Evolutionary conservation across 208 protist species (phyloP).

Genomic region (Wallacemonas sp.): DNA sequence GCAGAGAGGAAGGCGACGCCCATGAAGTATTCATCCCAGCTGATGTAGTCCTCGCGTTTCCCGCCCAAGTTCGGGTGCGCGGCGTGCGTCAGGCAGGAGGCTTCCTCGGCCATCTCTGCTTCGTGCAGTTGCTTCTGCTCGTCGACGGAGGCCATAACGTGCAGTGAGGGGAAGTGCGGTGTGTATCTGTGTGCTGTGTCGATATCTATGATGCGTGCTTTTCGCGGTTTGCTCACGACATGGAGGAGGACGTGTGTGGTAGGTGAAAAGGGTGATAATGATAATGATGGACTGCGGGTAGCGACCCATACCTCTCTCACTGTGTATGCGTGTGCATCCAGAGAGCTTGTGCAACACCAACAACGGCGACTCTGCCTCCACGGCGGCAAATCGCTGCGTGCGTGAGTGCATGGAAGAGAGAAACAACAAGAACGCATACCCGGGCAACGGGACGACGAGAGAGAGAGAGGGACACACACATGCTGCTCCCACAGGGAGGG

Average conservation of each 20-base stretch:
- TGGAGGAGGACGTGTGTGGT: too few relatives aligned
- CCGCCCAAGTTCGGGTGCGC: neutral
- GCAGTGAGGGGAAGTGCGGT: neutral
- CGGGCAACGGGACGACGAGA: too few relatives aligned
- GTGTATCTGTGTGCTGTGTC: constrained; percentile 10
- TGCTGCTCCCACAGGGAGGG: too few relatives aligned
- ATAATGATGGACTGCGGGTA: neutral
- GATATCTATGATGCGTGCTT: neutral
- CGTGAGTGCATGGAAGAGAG: too few relatives aligned
- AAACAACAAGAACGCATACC: too few relatives aligned
- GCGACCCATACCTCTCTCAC: too few relatives aligned
- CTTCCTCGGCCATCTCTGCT: neutral
- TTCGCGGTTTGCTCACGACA: neutral
- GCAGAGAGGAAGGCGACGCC: constrained; percentile 45
- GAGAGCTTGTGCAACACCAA: too few relatives aligned
- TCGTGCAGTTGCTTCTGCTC: constrained; percentile 2
- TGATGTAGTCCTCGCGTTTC: constrained; percentile 29
- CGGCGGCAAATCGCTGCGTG: too few relatives aligned
- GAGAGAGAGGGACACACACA: too few relatives aligned
- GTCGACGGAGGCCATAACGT: neutral
- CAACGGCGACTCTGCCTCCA: too few relatives aligned
- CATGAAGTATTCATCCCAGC: constrained; percentile 72
- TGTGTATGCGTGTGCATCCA: too few relatives aligned
- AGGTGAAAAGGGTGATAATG: neutral
- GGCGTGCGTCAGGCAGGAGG: neutral